A percentile compares a stretch with the other conserved stretches of the same genome.
phyloP scores from a whole-genome alignment of 1,284 basidiomycete genomes.

The Pterulicium gracile region DNA sequence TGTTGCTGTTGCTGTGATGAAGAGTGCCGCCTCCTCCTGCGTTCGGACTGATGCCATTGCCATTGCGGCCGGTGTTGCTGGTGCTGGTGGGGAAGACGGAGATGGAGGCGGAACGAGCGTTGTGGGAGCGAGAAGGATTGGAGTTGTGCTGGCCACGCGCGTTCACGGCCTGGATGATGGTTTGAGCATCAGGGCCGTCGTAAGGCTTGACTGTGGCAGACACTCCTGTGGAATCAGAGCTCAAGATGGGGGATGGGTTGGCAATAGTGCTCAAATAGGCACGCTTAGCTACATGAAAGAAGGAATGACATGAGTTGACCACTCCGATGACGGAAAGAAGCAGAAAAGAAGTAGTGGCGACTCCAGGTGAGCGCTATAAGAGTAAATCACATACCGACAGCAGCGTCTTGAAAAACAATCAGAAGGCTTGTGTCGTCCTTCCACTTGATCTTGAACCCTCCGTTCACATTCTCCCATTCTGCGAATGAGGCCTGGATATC shows the following conservation, averaged over 20 bases:
- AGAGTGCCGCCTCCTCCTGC: slow-evolving; percentile 24
- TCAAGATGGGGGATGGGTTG: slow-evolving; percentile 67
- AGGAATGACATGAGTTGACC: slow-evolving; percentile 3
- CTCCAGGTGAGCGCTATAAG: slow-evolving; percentile 1
- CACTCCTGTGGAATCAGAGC: slow-evolving; percentile 40
- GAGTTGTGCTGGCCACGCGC: slow-evolving; percentile 53
- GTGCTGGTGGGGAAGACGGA: slow-evolving; percentile 38
- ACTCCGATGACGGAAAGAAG: slow-evolving; percentile 6
- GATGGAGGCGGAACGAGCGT: slow-evolving; percentile 57
- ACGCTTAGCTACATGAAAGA: slow-evolving; percentile 50
- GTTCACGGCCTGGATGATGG: slow-evolving; percentile 84
- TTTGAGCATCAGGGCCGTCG: slow-evolving; percentile 87
- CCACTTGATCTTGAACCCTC: slow-evolving; percentile 99
- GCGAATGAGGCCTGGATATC: slow-evolving; percentile 89
- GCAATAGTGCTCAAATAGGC: slow-evolving; percentile 87
- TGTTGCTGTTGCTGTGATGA: slow-evolving; percentile 37
- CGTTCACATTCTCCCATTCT: slow-evolving; percentile 79
- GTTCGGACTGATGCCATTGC: slow-evolving; percentile 21
- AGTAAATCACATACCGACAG: slow-evolving; percentile 51
- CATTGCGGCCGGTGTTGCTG: slow-evolving; percentile 25
- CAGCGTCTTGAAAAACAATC: slow-evolving; percentile 86
- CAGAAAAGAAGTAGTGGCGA: slow-evolving; percentile 3
- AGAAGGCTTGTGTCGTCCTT: slow-evolving; percentile 92
- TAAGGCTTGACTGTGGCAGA: slow-evolving; percentile 75
- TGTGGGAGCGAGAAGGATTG: slow-evolving; percentile 55